Conservation (phyloP, 208 protist genomes). For the Kentomonas sorsogonicus region DNA sequence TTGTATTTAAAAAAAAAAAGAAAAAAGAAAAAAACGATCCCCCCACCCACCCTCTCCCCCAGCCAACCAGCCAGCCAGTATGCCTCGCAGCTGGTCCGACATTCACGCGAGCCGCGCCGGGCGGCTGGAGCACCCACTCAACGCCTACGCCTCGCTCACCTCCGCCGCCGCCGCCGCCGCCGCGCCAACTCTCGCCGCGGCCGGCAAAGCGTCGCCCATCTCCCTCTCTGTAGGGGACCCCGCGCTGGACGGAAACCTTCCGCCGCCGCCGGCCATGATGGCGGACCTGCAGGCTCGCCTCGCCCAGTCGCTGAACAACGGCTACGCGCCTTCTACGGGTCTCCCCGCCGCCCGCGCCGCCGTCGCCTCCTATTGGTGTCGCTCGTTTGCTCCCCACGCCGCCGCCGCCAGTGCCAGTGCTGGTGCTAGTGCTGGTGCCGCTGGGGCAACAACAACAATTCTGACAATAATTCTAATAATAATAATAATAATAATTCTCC, state of each 20-base stretch:
- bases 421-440: too few relatives aligned
- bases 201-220: conserved; percentile 31
- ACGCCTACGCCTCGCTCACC: conserved; percentile 8
- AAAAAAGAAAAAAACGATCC: not conserved
- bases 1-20: not conserved
- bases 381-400: conserved; percentile 15
- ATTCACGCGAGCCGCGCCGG: conserved; percentile 14
- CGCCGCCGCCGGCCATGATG: conserved; percentile 22
- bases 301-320: conserved; percentile 31
- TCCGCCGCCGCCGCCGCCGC: not conserved
- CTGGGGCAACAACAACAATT: too few relatives aligned
- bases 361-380: conserved; percentile 32
- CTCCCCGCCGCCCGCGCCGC: conserved; percentile 28
- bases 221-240: conserved; percentile 74
- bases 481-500: too few relatives aligned
- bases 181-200: conserved; percentile 13
- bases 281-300: conserved; percentile 30
- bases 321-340: conserved; percentile 45
- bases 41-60: not conserved
- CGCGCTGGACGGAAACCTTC: conserved; percentile 58
- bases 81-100: conserved; percentile 12
- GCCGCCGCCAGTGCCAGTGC: conserved; percentile 10
- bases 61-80: too few relatives aligned
- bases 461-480: too few relatives aligned
- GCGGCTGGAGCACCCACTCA: conserved; percentile 11